phyloP scores from a whole-genome alignment of 2,329 filamentous ascomycete genomes.

The Exophiala sp. region DNA sequence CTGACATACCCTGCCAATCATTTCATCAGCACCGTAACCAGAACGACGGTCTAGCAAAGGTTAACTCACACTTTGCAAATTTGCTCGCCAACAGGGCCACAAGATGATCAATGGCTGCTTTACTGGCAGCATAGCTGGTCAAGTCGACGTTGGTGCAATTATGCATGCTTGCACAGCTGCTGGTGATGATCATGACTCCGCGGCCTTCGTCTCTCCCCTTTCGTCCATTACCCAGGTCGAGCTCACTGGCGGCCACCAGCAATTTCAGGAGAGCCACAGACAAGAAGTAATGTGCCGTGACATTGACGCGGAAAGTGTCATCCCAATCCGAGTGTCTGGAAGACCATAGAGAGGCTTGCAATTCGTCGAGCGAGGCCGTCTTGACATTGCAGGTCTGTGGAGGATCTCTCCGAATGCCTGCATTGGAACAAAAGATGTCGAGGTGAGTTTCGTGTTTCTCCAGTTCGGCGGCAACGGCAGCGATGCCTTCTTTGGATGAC shows the following conservation, averaged over 20 bases:
- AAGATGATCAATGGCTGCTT: conserved; percentile 50
- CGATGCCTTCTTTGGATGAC: conserved; percentile 40
- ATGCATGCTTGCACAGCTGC: conserved; percentile 50
- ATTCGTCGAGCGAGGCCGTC: conserved; percentile 37
- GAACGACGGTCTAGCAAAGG: neutral
- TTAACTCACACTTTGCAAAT: conserved; percentile 33
- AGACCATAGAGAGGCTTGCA: conserved; percentile 47
- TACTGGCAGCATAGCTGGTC: conserved; percentile 48
- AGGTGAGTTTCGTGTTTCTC: conserved; percentile 37
- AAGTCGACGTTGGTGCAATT: conserved; percentile 50
- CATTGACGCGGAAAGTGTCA: conserved; percentile 45
- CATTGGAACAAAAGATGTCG: conserved; percentile 48
- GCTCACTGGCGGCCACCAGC: conserved; percentile 38
- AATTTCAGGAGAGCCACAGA: conserved; percentile 44
- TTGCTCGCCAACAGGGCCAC: conserved; percentile 47
- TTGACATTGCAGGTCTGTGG: conserved; percentile 42
- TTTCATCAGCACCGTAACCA: neutral
- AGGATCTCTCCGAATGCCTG: conserved; percentile 46
- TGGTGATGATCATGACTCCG: conserved; percentile 46
- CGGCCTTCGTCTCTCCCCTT: conserved; percentile 39
- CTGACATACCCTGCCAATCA: conserved; percentile 37
- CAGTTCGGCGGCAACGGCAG: conserved; percentile 33
- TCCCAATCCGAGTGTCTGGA: conserved; percentile 41
- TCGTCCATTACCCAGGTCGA: conserved; percentile 28
- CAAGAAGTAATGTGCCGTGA: conserved; percentile 48